These are phyloP conservation scores for Taphrina populina DNA, from an alignment of 1,139 yeast species.

Conservation along the genomic window DNA sequence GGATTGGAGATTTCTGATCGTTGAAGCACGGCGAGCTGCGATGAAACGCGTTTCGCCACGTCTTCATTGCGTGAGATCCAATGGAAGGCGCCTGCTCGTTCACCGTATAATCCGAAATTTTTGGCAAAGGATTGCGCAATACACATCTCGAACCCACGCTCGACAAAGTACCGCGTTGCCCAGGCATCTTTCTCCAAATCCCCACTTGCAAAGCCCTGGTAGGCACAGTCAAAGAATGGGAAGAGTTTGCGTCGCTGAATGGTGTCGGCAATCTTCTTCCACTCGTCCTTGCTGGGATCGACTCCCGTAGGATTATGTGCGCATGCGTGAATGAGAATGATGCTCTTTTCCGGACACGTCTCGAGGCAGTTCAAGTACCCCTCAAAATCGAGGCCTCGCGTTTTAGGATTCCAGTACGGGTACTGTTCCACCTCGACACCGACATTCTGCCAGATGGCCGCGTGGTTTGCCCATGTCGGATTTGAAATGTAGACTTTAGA, in stretches of 20 bases:
- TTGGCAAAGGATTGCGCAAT: conserved; percentile 92
- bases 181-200: conserved; percentile 54
- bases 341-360: conserved; percentile 51
- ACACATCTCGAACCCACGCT: conserved; percentile 54
- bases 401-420: conserved; percentile 74
- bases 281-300: conserved; percentile 76
- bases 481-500: conserved; percentile 76
- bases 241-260: conserved; percentile 59
- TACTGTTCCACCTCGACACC: conserved; percentile 59
- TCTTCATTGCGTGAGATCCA: conserved; percentile 48
- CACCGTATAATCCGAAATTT: conserved; percentile 95
- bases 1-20: conserved; percentile 92
- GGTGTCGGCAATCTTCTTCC: conserved; percentile 68
- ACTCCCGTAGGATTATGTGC: conserved; percentile 97
- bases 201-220: conserved; percentile 91
- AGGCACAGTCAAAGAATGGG: conserved; percentile 86
- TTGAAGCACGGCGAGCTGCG: conserved; percentile 76
- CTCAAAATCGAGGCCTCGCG: conserved; percentile 62
- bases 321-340: conserved; percentile 84
- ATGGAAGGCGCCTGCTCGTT: conserved; percentile 89
- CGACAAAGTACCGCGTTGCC: conserved; percentile 50
- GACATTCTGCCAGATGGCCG: conserved; percentile 73
- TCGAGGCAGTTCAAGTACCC: conserved; percentile 45
- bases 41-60: conserved; percentile 54
- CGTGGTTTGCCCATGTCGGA: conserved; percentile 98